Conservation (phyloP, 495 filamentous ascomycete species). For the Jackrogersella minutella region DNA sequence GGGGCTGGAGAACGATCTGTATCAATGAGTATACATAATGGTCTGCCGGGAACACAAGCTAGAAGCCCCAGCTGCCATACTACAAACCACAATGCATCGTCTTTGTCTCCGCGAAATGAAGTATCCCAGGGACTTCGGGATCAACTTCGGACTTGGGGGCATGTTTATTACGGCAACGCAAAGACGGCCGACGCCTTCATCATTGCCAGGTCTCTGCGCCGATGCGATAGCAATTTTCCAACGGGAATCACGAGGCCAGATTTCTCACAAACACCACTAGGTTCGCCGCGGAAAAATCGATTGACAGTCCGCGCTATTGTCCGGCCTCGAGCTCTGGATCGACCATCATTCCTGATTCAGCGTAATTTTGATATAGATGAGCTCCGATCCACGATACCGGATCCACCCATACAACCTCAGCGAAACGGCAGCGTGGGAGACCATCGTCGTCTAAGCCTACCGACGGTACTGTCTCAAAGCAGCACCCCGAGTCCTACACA, state of each 20-base stretch:
- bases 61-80: slow-evolving; percentile 8
- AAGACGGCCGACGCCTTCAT: slow-evolving; percentile 52
- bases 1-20: neutral
- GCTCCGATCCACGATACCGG: slow-evolving; percentile 50
- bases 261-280: neutral
- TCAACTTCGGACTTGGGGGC: slow-evolving; percentile 46
- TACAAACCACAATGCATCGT: neutral
- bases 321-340: slow-evolving; percentile 49
- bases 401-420: slow-evolving; percentile 18
- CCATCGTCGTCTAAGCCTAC: slow-evolving; percentile 5
- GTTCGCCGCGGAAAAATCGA: neutral
- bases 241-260: slow-evolving; percentile 21
- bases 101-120: slow-evolving; percentile 3
- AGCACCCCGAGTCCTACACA: slow-evolving; percentile 11
- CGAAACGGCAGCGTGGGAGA: neutral
- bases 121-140: slow-evolving; percentile 22
- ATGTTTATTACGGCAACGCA: slow-evolving; percentile 46
- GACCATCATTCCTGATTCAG: slow-evolving; percentile 57
- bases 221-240: slow-evolving; percentile 34
- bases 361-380: slow-evolving; percentile 56
- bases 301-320: slow-evolving; percentile 59
- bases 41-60: neutral
- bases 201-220: slow-evolving; percentile 49
- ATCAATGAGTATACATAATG: neutral
- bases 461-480: neutral